These are phyloP conservation scores for Meyerozyma carpophila DNA, from an alignment of 1,139 yeast genomes.

Conservation along the genomic window DNA sequence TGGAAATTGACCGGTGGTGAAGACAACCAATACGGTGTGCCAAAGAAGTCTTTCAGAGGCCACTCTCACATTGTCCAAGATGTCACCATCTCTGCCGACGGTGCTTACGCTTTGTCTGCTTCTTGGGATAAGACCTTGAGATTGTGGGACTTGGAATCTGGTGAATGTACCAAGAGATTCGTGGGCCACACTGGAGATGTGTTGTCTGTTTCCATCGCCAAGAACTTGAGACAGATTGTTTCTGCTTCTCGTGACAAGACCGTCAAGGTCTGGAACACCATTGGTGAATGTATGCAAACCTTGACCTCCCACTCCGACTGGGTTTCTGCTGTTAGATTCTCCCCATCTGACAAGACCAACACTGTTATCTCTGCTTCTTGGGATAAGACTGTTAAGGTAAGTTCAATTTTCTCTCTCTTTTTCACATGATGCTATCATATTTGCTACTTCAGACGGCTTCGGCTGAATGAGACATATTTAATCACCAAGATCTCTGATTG, in stretches of 20 bases:
- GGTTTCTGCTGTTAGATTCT: conserved; percentile 97
- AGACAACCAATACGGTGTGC: conserved; percentile 95
- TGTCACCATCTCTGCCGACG: conserved; percentile 97
- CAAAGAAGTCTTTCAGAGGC: conserved; percentile 96
- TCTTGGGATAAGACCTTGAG: conserved; percentile 99
- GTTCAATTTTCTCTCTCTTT: conserved; percentile 32
- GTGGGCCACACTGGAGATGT: conserved; percentile 99
- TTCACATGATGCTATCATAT: conserved; percentile 70
- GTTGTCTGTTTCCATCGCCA: conserved; percentile 92
- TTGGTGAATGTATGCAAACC: conserved; percentile 97
- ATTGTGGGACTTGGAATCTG: conserved; percentile 96
- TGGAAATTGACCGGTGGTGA: conserved; percentile 97
- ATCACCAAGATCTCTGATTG: conserved; percentile 99
- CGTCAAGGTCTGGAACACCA: conserved; percentile 99
- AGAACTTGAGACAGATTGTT: conserved; percentile 96
- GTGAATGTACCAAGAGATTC: conserved; percentile 91
- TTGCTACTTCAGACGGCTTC: conserved; percentile 99
- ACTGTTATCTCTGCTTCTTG: conserved; percentile 97
- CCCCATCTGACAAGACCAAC: conserved; percentile 68
- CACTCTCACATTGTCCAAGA: conserved; percentile 99
- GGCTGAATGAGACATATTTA: conserved; percentile 85
- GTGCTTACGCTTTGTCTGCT: conserved; percentile 96
- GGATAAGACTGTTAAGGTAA: conserved; percentile 99
- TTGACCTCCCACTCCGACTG: conserved; percentile 96
- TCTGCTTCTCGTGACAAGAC: conserved; percentile 99